Evolutionary conservation across 1,139 yeast species (phyloP), one percentile per base, ranked within the genome.

Genomic region (Suhomyces guaymorum): DNA sequence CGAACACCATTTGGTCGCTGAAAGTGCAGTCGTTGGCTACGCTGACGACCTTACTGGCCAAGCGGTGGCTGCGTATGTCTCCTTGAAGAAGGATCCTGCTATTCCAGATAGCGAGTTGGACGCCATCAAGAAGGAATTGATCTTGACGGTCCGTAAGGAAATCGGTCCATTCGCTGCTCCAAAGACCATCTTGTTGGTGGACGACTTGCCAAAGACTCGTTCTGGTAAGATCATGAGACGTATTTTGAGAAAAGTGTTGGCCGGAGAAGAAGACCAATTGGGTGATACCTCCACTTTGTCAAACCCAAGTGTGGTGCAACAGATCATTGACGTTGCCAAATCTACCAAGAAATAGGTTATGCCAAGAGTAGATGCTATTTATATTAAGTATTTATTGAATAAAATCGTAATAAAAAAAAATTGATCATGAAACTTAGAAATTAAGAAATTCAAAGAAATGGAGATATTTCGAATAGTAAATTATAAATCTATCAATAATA

Each of bases 131-230:
- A 82, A 80, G 57, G 89, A 81, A 57, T 70, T 83, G 55, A 70
- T 82, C 38, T 61, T 82, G 50, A 81, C 88, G 13, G 90, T 83
- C 24, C 70, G 92, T 56, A 81, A 80, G 56, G 90, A 82, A 59
- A 83, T 83, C 54, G 92, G 92, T 16, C 90, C 92, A 33, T 83
- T 83, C 60, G 92, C 92, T 20, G 87, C 92, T 23, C 92, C 92
- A 34, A 83, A 83, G 62, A 59, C 78, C 48, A 80, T 82, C 48
- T 68, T 82, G 40, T 63, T 83, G 39, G 87, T 83, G 38, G 83
- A 81, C 51, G 92, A 83, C 54, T 75, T 83, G 55, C 92, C 92
- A 55, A 83, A 83, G 72, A 83, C 92, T 7, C 77, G 92, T 67
- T 81, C 88, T 1, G 92, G 92, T 54, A 83, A 83, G 66, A 82